Percentiles rank a stretch among this genome's conserved stretches.
Conservation (phyloP, 331 rosid species). For the Pyrus hybrid region DNA sequence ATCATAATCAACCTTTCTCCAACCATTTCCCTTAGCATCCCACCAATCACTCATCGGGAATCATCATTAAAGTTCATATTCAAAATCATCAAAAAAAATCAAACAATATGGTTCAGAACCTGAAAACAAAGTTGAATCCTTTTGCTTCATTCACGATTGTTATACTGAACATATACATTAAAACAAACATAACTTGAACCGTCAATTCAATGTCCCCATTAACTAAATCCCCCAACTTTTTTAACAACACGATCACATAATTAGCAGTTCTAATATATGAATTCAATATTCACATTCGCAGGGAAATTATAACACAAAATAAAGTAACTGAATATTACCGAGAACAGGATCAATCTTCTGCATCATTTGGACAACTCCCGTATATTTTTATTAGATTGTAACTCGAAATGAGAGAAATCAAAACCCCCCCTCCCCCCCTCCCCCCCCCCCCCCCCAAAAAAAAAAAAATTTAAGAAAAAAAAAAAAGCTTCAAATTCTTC, state of each 20-base stretch:
- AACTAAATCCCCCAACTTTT: not conserved
- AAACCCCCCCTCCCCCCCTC: not conserved
- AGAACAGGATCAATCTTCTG: not conserved
- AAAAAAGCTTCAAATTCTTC: not conserved
- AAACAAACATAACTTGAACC: not conserved
- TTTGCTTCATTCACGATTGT: not conserved
- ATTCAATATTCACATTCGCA: not conserved
- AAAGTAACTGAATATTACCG: not conserved
- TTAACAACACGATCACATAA: not conserved
- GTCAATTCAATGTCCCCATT: not conserved
- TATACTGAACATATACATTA: not conserved
- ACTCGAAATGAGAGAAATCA: not conserved
- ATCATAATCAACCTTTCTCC: not conserved
- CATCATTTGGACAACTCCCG: slow-evolving; percentile 5
- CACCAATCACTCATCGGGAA: not conserved
- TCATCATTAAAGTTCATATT: not conserved
- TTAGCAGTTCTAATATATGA: not conserved
- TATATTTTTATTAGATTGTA: not conserved
- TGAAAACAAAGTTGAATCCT: not conserved
- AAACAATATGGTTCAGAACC: not conserved
- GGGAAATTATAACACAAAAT: not conserved
- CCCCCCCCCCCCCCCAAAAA: not conserved
- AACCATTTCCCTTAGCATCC: not conserved
- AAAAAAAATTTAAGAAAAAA: not conserved
- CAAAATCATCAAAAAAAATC: not conserved